These are phyloP conservation scores for Sphaerulina populicola DNA, from an alignment of 2,329 filamentous ascomycete species.

Conservation along the genomic window DNA sequence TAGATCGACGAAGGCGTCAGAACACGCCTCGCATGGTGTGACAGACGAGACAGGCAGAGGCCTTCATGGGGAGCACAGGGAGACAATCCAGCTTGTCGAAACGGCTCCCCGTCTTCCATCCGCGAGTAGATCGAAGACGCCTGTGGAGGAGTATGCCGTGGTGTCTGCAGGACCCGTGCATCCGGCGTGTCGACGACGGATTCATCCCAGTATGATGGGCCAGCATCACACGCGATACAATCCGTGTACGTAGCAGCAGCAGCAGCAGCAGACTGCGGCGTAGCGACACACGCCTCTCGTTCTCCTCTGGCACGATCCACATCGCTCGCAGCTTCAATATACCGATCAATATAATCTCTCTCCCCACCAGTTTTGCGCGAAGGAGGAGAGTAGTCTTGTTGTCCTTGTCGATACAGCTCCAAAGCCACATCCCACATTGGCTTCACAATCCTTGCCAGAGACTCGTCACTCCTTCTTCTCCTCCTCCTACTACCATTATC, in stretches of 20 bases:
- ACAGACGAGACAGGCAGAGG: neutral
- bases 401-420: neutral
- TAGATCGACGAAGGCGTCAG: conserved; percentile 1
- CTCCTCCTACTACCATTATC: too few species aligned
- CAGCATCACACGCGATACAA: neutral
- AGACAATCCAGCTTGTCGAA: neutral
- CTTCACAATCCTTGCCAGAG: neutral
- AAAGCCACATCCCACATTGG: conserved; percentile 12
- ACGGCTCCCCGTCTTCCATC: neutral
- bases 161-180: neutral
- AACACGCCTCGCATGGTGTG: neutral
- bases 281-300: neutral
- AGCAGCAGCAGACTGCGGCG: neutral
- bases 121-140: conserved; percentile 1
- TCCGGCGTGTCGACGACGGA: neutral
- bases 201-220: neutral
- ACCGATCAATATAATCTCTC: neutral
- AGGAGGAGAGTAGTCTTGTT: neutral
- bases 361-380: neutral
- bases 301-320: neutral
- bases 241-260: neutral
- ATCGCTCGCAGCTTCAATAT: neutral
- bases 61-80: neutral
- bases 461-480: neutral
- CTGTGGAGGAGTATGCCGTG: neutral